A percentile compares a stretch with the other conserved stretches of the same genome.
These are phyloP conservation scores for Betula pendula DNA, from an alignment of 306 rosid species.

Conservation along the genomic window DNA sequence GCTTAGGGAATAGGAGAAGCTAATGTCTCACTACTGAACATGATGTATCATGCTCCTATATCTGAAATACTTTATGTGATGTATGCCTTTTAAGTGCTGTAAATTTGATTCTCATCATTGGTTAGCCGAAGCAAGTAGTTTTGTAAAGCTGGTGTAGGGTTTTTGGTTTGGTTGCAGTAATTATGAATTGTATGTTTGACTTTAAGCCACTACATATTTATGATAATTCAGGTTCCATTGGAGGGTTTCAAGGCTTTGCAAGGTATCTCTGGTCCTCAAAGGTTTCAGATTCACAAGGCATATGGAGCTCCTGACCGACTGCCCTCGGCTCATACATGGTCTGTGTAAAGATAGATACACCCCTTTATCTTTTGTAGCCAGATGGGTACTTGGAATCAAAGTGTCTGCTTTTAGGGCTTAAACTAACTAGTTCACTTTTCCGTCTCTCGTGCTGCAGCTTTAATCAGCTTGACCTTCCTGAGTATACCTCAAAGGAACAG, in stretches of 20 bases:
- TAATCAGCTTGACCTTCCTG: constrained; percentile 98
- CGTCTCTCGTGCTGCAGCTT: constrained; percentile 52
- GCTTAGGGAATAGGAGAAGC: constrained; percentile 5
- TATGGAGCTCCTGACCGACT: constrained; percentile 97
- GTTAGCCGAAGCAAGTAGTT: neutral
- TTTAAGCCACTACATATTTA: constrained; percentile 6
- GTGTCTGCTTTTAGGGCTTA: constrained; percentile 13
- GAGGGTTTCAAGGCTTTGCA: constrained; percentile 98
- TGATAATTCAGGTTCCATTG: constrained; percentile 83
- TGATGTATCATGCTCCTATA: neutral
- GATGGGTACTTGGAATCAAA: constrained; percentile 3
- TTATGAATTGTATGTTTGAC: neutral
- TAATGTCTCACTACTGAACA: neutral
- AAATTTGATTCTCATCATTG: neutral
- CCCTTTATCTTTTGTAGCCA: neutral
- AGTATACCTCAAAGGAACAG: constrained; percentile 89
- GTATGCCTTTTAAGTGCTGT: neutral
- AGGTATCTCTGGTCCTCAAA: constrained; percentile 98
- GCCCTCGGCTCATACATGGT: constrained; percentile 99
- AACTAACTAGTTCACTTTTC: constrained; percentile 24
- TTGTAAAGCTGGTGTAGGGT: neutral
- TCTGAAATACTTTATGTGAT: neutral
- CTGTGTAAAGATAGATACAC: constrained; percentile 22
- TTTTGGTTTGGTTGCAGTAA: neutral
- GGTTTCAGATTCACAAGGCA: constrained; percentile 99